phyloP scores from a whole-genome alignment of 371 early-diverging fungal genomes.

The Mortierella sp. region DNA sequence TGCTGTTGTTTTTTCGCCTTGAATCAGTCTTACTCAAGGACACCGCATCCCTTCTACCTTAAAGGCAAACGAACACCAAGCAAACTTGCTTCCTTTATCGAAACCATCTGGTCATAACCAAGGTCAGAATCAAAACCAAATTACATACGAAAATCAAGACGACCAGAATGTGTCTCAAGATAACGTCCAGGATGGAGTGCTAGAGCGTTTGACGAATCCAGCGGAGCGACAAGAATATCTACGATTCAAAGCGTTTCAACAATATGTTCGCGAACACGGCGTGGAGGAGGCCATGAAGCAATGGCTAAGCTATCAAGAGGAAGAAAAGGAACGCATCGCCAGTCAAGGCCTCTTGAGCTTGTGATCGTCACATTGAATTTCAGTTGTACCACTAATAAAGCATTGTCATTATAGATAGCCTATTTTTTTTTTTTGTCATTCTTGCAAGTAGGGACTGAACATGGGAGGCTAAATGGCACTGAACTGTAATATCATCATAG shows the following conservation, averaged over 20 bases:
- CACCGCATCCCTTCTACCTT: not conserved
- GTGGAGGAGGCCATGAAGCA: slow-evolving; percentile 30
- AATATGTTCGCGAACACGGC: slow-evolving; percentile 23
- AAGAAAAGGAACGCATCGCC: slow-evolving; percentile 31
- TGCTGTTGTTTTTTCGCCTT: not conserved
- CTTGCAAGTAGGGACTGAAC: too few species aligned
- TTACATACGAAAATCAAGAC: not conserved
- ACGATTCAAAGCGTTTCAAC: slow-evolving; percentile 44
- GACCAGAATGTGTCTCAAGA: not conserved
- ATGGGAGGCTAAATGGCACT: too few species aligned
- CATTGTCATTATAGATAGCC: not conserved
- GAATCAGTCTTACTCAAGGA: not conserved
- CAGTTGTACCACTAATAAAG: not conserved
- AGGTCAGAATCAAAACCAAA: not conserved
- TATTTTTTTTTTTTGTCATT: slow-evolving; percentile 12
- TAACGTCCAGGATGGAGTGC: slow-evolving; percentile 4
- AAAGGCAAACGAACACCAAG: slow-evolving; percentile 17
- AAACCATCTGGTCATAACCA: not conserved
- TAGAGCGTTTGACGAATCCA: slow-evolving; percentile 27
- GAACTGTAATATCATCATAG: too few species aligned
- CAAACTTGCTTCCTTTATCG: not conserved
- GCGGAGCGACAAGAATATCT: slow-evolving; percentile 46
- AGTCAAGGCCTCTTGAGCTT: slow-evolving; percentile 25
- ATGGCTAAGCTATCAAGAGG: slow-evolving; percentile 35
- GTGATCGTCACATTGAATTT: not conserved